phyloP scores from a whole-genome alignment of 441 rosid species.

The Eruca vesicaria region DNA sequence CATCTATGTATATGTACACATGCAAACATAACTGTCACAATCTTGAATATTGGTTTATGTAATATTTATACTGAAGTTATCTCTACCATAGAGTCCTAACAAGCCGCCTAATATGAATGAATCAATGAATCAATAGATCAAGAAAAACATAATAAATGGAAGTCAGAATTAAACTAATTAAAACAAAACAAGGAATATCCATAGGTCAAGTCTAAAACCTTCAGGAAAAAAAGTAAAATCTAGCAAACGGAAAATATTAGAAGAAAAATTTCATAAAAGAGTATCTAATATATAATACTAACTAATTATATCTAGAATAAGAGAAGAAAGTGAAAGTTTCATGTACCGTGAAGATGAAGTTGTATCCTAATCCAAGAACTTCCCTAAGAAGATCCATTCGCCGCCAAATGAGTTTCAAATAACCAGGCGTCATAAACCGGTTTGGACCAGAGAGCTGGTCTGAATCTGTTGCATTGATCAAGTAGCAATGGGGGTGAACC shows the following conservation, averaged over 20 bases:
- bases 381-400: slow-evolving; percentile 71
- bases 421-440: slow-evolving; percentile 66
- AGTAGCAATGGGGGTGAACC: slow-evolving; percentile 64
- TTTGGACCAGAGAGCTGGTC: slow-evolving; percentile 69
- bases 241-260: too few species aligned
- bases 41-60: too few species aligned
- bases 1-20: too few species aligned
- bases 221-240: too few species aligned
- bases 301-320: background rate
- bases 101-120: background rate
- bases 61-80: too few species aligned
- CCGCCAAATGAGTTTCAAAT: slow-evolving; percentile 86
- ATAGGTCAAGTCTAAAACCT: too few species aligned
- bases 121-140: background rate
- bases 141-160: background rate
- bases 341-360: slow-evolving; percentile 85
- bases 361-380: slow-evolving; percentile 77
- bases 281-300: background rate
- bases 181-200: background rate
- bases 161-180: background rate
- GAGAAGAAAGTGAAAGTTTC: background rate
- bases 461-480: slow-evolving; percentile 57
- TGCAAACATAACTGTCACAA: too few species aligned
- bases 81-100: background rate
- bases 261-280: too few species aligned